Base-by-base conservation (phyloP, 2,329 filamentous ascomycete species). In the Ceratocystis albifundus region DNA sequence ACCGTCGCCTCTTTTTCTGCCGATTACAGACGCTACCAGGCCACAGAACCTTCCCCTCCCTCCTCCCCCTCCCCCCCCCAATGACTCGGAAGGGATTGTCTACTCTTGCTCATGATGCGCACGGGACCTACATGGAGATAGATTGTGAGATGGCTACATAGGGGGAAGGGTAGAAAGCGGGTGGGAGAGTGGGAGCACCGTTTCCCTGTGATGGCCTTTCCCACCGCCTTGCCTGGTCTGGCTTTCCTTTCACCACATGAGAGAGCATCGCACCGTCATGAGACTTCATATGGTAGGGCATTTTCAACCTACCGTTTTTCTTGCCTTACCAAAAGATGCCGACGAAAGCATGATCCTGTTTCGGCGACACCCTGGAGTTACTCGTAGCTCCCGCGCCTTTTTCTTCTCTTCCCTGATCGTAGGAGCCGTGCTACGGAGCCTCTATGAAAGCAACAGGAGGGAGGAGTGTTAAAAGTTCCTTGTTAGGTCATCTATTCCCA, bases 51-150 rank as follows among this genome's bases (percentile, higher is more conserved):
- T n/a, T n/a, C n/a, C n/a, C n/a, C n/a, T n/a, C n/a, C n/a, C n/a
- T n/a, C n/a, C n/a, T n/a, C n/a, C n/a, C n/a, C n/a, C n/a, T n/a
- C n/a, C n/a, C n/a, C n/a, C n/a, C n/a, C 28, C 12, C 15, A 15
- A 20, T 20, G 28, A 59, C 55, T 59, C 17, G 55, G 55, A 59
- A 59, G 55, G 28, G 25, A n/a, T 59, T 59, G n/a, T 59, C 55
- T 4, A 36, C 55, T 59, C 55, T 59, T 30, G n/a, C 28, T 59
- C 6, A 32, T 32, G 17, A 25, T 32, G 25, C 1, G 55, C 25
- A 59, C 25, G 28, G 25, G 17, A 59, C 25, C 28, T 36, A 59
- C 55, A 59, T 32, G 55, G 55, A 8, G 1, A 59, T n/a, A n/a
- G 25, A 22, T 30, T 59, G 55, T 59, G 55, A 59, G 55, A 20